Percentiles rank a stretch among this genome's conserved stretches.
Evolutionary conservation across 495 filamentous ascomycete genomes (phyloP).

Genomic region (Stereocaulon alpinum): DNA sequence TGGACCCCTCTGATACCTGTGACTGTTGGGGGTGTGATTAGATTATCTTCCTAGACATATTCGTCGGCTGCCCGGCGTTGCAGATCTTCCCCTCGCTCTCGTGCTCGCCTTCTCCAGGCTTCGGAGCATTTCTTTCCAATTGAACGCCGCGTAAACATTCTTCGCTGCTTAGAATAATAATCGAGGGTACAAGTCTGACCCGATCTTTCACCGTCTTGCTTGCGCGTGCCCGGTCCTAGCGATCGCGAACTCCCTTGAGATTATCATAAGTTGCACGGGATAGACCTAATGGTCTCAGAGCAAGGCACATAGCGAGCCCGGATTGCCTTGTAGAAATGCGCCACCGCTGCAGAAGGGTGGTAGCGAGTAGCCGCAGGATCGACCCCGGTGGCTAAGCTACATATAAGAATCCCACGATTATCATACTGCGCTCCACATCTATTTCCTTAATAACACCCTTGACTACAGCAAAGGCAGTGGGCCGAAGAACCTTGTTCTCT

Average conservation of each 20-base stretch:
- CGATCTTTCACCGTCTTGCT: not conserved
- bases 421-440: not conserved
- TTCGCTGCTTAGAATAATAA: not conserved
- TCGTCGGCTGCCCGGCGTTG: not conserved
- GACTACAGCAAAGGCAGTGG: constrained; percentile 3
- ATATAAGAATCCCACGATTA: constrained; percentile 6
- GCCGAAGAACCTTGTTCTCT: not conserved
- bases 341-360: not conserved
- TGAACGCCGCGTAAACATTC: not conserved
- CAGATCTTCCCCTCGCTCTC: not conserved
- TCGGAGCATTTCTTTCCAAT: not conserved
- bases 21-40: not conserved
- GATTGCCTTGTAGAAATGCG: not conserved
- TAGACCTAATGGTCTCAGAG: not conserved
- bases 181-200: not conserved
- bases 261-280: not conserved
- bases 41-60: constrained; percentile 5
- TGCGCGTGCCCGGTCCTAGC: not conserved
- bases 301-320: constrained; percentile 1
- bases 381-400: not conserved
- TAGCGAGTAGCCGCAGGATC: not conserved
- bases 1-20: not conserved
- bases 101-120: not conserved
- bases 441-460: not conserved
- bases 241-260: not conserved